Evolutionary conservation across 225 moss, liverwort and hornwort genomes (phyloP), one percentile per base, ranked within the genome.

Genomic region (Antitrichia curtipendula): DNA sequence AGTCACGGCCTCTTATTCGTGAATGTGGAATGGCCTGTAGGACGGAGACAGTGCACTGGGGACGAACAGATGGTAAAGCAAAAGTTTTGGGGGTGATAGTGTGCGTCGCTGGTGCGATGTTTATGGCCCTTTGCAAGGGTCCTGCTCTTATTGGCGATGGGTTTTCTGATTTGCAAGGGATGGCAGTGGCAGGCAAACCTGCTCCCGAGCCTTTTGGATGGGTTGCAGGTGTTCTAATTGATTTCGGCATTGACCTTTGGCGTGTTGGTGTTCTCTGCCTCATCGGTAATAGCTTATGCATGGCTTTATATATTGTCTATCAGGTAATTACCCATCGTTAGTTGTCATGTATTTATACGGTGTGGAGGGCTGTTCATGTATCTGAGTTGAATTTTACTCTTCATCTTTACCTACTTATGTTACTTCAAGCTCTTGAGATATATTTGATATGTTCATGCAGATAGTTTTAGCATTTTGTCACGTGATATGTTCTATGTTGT

Each of bases 191-290:
- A 90, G 98, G 95, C 86, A 99, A 95, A 86, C 94, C 96, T 86
- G 97, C 98, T 81, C 97, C 96, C 76, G 98, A 97, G 93, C 97
- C 98, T 83, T 90, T 92, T 75, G 95, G 98, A 78, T 95, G 95
- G 96, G 82, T 99, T 89, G 94, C 93, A 89, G 90, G 92, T 52
- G 92, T 95, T 58, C 84, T 99, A 65, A 54, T 97, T 82, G 95
- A 91, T 73, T 65, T 93, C 68, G 96, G 96, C 84, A 85, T 99
- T n/a, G 93, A 97, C 56, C 90, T 94, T 82, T 94, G 94, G 95
- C 98, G 93, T 65, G 64, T 97, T 64, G 98, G 98, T 82, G 91
- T 93, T 57, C 22, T 97, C 29, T 99, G 96, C 82, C 94, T 99
- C 45, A 82, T 96, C 71, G 95, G 93, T 89, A 99, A 99, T 79